phyloP scores from a whole-genome alignment of 331 rosid species.

The Spiraea crenata region DNA sequence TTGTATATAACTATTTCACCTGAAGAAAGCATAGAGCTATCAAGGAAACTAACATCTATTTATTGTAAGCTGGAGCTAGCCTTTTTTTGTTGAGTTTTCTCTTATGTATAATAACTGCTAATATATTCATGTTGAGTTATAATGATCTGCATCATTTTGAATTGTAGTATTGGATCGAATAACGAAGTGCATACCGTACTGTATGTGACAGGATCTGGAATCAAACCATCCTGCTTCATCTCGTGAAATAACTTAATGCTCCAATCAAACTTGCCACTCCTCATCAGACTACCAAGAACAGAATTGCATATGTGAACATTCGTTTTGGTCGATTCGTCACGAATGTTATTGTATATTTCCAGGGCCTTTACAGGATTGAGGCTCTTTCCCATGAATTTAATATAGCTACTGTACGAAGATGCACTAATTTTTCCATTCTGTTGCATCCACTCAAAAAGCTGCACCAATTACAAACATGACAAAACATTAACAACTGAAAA shows the following conservation, averaged over 20 bases:
- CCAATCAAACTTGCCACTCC: slow-evolving; percentile 59
- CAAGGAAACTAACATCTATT: not conserved
- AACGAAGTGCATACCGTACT: slow-evolving; percentile 61
- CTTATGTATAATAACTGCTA: not conserved
- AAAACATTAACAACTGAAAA: not conserved
- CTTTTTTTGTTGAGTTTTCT: not conserved
- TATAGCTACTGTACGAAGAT: slow-evolving; percentile 64
- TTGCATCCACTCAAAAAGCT: slow-evolving; percentile 94
- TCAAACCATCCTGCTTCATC: slow-evolving; percentile 76
- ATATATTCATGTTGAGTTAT: not conserved
- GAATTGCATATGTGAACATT: slow-evolving; percentile 70
- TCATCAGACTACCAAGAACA: slow-evolving; percentile 59
- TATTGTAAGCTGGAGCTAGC: not conserved
- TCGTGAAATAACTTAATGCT: slow-evolving; percentile 59
- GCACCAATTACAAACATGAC: slow-evolving; percentile 28
- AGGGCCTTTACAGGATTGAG: slow-evolving; percentile 57
- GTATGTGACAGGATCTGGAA: slow-evolving; percentile 74
- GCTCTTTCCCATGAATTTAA: slow-evolving; percentile 64
- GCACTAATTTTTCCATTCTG: slow-evolving; percentile 57
- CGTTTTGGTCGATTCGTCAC: slow-evolving; percentile 48
- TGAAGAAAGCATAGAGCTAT: not conserved
- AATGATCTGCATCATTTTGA: not conserved
- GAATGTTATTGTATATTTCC: slow-evolving; percentile 57
- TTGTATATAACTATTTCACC: not conserved
- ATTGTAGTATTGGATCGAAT: slow-evolving; percentile 4